Conservation (phyloP, 106 monocot species). For the Dioscorea dumetorum region DNA sequence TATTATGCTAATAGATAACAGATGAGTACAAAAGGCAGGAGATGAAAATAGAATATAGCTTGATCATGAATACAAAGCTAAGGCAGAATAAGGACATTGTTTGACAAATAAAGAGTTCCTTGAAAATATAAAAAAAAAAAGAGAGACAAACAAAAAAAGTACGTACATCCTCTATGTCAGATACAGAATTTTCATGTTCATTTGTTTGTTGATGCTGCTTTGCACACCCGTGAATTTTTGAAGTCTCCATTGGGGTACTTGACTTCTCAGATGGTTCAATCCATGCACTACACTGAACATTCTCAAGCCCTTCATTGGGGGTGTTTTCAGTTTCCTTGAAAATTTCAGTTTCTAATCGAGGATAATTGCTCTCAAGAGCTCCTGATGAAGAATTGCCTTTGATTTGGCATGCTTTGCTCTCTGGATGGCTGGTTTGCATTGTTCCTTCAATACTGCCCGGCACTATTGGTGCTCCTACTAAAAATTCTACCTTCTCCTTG, state of each 20-base stretch:
- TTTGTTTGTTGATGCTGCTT: not conserved
- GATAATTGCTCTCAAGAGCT: not conserved
- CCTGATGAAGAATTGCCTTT: slow-evolving; percentile 13
- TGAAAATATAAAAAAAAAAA: not conserved
- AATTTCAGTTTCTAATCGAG: slow-evolving; percentile 6
- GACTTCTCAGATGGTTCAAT: slow-evolving; percentile 16
- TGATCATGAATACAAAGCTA: not conserved
- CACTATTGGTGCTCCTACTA: not conserved
- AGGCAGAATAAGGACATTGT: not conserved
- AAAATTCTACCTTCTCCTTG: not conserved
- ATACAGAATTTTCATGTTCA: slow-evolving; percentile 18
- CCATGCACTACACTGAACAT: not conserved
- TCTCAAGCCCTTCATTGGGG: slow-evolving; percentile 6
- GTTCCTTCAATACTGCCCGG: not conserved
- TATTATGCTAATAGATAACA: not conserved
- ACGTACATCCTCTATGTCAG: slow-evolving; percentile 33
- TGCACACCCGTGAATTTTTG: slow-evolving; percentile 1
- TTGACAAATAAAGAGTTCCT: too few species aligned
- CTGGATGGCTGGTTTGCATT: slow-evolving; percentile 4
- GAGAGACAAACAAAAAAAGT: slow-evolving; percentile 6
- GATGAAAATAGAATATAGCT: not conserved
- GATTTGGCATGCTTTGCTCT: slow-evolving; percentile 1
- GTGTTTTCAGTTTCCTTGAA: slow-evolving; percentile 3
- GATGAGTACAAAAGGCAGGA: not conserved
- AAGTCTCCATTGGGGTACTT: not conserved